Evolutionary conservation across 495 filamentous ascomycete species (phyloP), one percentile per base, ranked within the genome.

Genomic region (Choiromyces venosus): DNA sequence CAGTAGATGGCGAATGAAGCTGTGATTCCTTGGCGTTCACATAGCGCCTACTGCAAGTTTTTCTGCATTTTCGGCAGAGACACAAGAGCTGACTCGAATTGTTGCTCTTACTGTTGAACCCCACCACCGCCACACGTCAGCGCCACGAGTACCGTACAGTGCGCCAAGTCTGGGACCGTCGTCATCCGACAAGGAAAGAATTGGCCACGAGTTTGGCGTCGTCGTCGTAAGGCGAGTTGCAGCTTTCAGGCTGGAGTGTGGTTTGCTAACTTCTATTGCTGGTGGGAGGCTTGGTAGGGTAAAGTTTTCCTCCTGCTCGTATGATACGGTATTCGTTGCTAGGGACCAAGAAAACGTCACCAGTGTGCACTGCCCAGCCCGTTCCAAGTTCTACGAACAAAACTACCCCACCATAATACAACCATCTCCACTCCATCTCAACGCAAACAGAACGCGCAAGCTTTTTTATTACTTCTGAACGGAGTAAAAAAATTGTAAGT

Each of bases 331-430:
- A 61, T 61, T 29, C 7, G 52, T 61, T 33, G 52, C 52, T 33
- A 74, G 75, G 75, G 75, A 74, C 68, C 61, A 71, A 18, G 73
- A 73, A 77, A 77, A 77, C 75, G 75, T 77, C 75, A 77, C 74
- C 52, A 67, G 72, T 46, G 65, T 68, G 68, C 69, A 69, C 69
- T 72, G 69, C 70, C 70, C 69, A 65, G 42, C 36, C 64, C 64
- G 68, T 76, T 44, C 52, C 65, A 44, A 71, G 64, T 65, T 67
- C 66, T 39, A 71, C 56, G 69, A 68, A 72, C 52, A 14, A 25
- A 66, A 76, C 66, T 66, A 66, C 56, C 72, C 29, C 56, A 37
- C 65, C 69, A 37, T 42, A 64, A 33, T 67, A 25, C 21, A 65
- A 35, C 37, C 35, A 61, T 56, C 10, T 14, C 46, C 46, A 12